Conservation (phyloP, 306 rosid species). For the Malus asiatica region DNA sequence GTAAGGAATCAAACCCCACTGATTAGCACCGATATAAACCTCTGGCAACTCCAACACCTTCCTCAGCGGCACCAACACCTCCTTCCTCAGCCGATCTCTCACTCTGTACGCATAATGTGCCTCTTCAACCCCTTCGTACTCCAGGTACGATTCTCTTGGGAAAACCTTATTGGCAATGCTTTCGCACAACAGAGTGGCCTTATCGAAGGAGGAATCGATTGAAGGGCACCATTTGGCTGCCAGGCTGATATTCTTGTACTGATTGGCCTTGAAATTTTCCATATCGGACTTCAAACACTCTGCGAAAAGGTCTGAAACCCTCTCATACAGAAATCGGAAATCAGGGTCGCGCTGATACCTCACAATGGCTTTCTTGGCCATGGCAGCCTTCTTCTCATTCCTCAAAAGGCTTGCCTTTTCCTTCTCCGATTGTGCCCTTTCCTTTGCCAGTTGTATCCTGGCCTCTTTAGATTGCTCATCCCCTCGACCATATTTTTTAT, state of each 20-base stretch:
- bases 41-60: conserved; percentile 64
- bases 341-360: conserved; percentile 28
- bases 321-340: conserved; percentile 36
- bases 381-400: conserved; percentile 27
- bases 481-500: conserved; percentile 8
- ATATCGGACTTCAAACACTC: conserved; percentile 44
- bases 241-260: conserved; percentile 31
- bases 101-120: conserved; percentile 63
- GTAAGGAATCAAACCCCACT: conserved; percentile 47
- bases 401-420: conserved; percentile 30
- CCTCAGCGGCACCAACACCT: conserved; percentile 54
- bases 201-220: conserved; percentile 56
- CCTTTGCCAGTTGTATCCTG: background rate
- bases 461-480: background rate
- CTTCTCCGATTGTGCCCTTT: conserved; percentile 12
- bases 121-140: conserved; percentile 53
- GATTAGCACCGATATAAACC: conserved; percentile 52
- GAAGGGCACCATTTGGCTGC: conserved; percentile 84
- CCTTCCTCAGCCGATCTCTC: conserved; percentile 58
- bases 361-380: conserved; percentile 52
- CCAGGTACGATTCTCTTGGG: conserved; percentile 31
- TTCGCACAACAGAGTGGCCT: conserved; percentile 51
- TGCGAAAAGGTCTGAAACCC: conserved; percentile 46
- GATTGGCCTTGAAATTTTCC: conserved; percentile 25
- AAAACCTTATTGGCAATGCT: conserved; percentile 51